Conservation (phyloP, 805 yeast genomes). For the Yamadazyma laniorum region DNA sequence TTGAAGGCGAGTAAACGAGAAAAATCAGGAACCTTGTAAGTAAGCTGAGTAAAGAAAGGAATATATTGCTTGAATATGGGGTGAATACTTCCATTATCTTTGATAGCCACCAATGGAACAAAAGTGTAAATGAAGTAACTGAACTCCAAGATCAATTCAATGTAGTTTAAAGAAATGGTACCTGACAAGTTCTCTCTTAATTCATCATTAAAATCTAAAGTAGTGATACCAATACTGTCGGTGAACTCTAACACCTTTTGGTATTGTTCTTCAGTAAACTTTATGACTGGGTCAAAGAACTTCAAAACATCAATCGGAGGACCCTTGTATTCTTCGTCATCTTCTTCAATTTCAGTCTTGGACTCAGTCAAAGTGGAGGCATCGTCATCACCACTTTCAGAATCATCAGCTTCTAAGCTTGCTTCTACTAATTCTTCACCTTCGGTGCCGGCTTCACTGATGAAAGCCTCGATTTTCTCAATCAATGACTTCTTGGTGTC, state of each 20-base stretch:
- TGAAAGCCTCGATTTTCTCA: constrained; percentile 34
- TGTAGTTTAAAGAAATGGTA: constrained; percentile 34
- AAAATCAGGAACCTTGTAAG: constrained; percentile 30
- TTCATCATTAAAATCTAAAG: constrained; percentile 33
- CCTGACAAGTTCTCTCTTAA: constrained; percentile 41
- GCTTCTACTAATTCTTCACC: constrained; percentile 18
- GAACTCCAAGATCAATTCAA: constrained; percentile 30
- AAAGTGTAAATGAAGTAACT: constrained; percentile 29
- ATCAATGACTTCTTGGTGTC: constrained; percentile 43
- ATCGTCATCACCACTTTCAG: constrained; percentile 25
- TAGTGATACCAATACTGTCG: constrained; percentile 36
- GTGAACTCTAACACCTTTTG: constrained; percentile 29
- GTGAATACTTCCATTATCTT: constrained; percentile 35
- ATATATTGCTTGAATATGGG: constrained; percentile 35
- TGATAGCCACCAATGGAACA: constrained; percentile 36
- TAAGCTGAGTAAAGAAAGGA: constrained; percentile 18
- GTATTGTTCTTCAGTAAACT: constrained; percentile 23
- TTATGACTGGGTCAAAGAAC: constrained; percentile 39
- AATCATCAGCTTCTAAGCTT: constrained; percentile 19
- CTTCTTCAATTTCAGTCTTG: constrained; percentile 16
- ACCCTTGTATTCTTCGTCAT: constrained; percentile 35
- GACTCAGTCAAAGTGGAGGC: constrained; percentile 7
- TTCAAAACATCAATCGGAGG: constrained; percentile 40
- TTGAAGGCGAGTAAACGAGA: constrained; percentile 28
- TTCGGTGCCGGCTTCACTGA: constrained; percentile 23